phyloP scores from a whole-genome alignment of 345 rosid genomes.

The Eucalyptus rudis region DNA sequence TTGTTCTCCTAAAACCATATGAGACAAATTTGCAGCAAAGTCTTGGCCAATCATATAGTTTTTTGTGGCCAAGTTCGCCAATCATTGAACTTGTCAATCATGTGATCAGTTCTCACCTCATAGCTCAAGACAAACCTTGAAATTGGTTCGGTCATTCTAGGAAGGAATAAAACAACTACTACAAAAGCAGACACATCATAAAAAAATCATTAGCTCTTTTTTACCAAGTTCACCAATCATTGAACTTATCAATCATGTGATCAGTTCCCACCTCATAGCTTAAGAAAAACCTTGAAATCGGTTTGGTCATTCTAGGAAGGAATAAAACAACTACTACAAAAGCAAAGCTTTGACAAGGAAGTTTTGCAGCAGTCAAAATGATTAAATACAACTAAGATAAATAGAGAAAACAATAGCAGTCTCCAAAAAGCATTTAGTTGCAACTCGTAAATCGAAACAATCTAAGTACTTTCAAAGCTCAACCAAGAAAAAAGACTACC shows the following conservation, averaged over 20 bases:
- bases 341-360: not conserved
- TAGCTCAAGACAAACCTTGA: not conserved
- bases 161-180: not conserved
- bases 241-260: not conserved
- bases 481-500: not conserved
- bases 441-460: not conserved
- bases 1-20: not conserved
- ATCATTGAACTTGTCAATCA: not conserved
- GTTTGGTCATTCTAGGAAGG: not conserved
- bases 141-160: not conserved
- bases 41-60: not conserved
- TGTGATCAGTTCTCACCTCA: not conserved
- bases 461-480: not conserved
- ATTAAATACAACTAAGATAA: not conserved
- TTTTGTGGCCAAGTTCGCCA: not conserved
- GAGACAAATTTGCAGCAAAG: not conserved
- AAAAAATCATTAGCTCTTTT: too few species aligned
- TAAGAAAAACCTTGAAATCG: not conserved
- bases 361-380: not conserved
- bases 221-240: not conserved
- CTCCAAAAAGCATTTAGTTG: not conserved
- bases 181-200: not conserved
- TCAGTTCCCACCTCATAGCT: not conserved
- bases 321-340: not conserved
- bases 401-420: not conserved